Conservation (phyloP, 2,329 filamentous ascomycete species). For the Colletotrichum lupini region DNA sequence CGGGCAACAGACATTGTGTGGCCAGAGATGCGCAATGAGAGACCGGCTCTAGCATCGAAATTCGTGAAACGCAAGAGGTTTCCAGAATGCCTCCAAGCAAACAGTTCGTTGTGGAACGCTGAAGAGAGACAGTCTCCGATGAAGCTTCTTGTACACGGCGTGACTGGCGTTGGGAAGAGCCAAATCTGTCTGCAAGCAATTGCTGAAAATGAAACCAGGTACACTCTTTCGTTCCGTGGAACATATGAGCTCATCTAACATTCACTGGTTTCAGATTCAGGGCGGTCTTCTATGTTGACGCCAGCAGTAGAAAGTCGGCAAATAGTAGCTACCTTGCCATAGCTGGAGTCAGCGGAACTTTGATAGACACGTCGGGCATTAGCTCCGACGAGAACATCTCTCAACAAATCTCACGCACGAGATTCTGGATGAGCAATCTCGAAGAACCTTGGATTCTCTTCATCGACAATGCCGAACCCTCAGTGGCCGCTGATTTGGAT, state of each 20-base stretch:
- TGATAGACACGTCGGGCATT: not conserved
- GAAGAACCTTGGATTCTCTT: not conserved
- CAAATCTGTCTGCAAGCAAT: slow-evolving; percentile 7
- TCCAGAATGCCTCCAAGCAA: not conserved
- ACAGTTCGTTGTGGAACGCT: not conserved
- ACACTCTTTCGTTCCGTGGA: too few species aligned
- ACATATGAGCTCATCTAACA: not conserved
- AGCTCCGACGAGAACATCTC: not conserved
- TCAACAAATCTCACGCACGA: not conserved
- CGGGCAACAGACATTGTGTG: not conserved
- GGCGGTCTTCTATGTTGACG: not conserved
- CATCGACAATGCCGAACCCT: not conserved
- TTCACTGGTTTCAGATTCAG: not conserved
- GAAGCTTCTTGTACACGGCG: not conserved
- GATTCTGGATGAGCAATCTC: not conserved
- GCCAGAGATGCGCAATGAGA: not conserved
- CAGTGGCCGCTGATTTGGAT: not conserved
- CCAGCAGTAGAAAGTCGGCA: not conserved
- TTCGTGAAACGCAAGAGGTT: not conserved
- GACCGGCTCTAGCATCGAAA: not conserved
- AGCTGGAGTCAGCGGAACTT: not conserved
- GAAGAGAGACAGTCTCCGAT: not conserved
- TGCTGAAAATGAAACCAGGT: not conserved
- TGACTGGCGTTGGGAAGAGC: slow-evolving; percentile 12
- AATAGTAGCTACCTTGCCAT: not conserved